These are phyloP conservation scores for Fusarium illudens DNA, from an alignment of 2,329 filamentous ascomycete genomes.

Conservation along the genomic window DNA sequence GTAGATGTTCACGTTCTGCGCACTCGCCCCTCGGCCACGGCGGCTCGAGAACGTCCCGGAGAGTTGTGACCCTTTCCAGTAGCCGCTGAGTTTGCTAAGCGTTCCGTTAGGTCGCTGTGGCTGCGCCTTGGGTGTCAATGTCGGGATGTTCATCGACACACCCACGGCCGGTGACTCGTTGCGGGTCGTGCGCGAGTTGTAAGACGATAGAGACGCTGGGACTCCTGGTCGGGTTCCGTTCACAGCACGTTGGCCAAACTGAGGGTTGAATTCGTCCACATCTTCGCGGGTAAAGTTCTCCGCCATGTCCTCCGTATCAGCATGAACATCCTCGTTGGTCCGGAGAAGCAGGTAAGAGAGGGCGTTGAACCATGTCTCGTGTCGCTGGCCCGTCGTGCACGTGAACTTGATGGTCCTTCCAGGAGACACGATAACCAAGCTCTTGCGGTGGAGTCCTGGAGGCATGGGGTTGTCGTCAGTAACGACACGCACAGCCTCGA, in stretches of 20 bases:
- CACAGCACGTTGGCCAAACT: constrained; percentile 50
- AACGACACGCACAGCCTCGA: constrained; percentile 91
- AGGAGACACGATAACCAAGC: constrained; percentile 87
- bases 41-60: constrained; percentile 63
- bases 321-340: constrained; percentile 70
- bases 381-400: constrained; percentile 88
- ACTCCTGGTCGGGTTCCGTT: constrained; percentile 59
- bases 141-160: constrained; percentile 62
- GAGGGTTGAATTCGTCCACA: constrained; percentile 84
- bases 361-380: constrained; percentile 99
- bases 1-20: constrained; percentile 61
- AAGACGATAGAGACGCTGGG: constrained; percentile 77
- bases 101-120: constrained; percentile 55
- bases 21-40: constrained; percentile 59
- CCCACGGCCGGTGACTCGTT: constrained; percentile 68
- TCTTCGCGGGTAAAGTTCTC: constrained; percentile 68
- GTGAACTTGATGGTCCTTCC: constrained; percentile 93
- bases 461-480: constrained; percentile 95
- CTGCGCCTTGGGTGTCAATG: constrained; percentile 61
- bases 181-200: constrained; percentile 76
- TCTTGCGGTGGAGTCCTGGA: constrained; percentile 93
- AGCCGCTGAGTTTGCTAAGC: constrained; percentile 67
- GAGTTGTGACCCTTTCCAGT: constrained; percentile 61
- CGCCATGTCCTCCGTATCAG: constrained; percentile 67
- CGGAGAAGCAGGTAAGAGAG: constrained; percentile 90